Evolutionary conservation across 2,329 filamentous ascomycete species (phyloP), one percentile per base, ranked within the genome.

Genomic region (Pezicula neosporulosa): DNA sequence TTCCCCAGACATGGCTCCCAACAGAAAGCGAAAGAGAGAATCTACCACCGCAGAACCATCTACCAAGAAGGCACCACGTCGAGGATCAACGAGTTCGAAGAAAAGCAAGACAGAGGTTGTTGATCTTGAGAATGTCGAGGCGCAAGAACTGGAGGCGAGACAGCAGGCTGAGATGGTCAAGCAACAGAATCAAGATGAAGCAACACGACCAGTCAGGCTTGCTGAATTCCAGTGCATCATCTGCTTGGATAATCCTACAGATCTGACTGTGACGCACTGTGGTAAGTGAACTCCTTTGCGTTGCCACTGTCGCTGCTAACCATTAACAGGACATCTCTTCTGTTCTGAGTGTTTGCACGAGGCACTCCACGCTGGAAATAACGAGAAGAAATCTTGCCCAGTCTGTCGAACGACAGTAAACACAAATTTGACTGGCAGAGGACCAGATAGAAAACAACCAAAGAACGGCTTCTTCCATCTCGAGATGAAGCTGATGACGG

Each of bases 211-310:
- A 68, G 47, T 65, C 74, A 61, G 79, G 63, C 66, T 87, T 15
- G 71, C 74, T 42, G 70, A 72, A 4, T 83, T 85, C 44, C 80
- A 86, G 66, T 87, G 83, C 55, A 81, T 83, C 41, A 86, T 87
- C 52, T 87, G 83, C 67, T 83, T 86, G 80, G 83, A 86, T 54
- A 74, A 81, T 54, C 77, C 74, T 24, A 77, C 75, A 2, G 71
- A 73, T 27, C 60, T 87, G 54, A 85, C 81, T 1, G 77, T 85
- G 43, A 87, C 83, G 3, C 80, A 85, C 65, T 87, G 83, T 66
- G 83, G 83, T 86, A 80, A 57, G 81, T 65, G 30, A 37, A 27
- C 35, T 30, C 37, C 46, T 38, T 44, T 36, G 28, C 3, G 7
- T 43, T n/a, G 7, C 19, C 24, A 44, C n/a, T 36, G 41, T 30